Conservation (phyloP, 495 filamentous ascomycete species). For the Neurospora intermedia region DNA sequence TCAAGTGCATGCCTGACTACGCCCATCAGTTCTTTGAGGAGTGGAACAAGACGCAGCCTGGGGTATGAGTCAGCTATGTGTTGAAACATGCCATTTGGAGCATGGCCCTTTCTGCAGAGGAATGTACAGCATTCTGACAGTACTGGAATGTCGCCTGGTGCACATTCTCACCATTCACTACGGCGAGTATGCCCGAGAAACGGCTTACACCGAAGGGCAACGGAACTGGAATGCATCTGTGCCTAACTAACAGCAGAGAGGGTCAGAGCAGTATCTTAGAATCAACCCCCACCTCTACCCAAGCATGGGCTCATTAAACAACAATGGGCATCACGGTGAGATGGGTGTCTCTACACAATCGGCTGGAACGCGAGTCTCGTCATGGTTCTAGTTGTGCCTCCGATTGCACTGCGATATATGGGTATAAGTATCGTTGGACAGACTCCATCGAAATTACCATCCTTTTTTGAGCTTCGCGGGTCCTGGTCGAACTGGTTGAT, state of each 20-base stretch:
- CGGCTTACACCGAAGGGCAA: neutral
- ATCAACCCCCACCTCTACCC: neutral
- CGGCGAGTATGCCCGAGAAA: neutral
- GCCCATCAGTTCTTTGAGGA: slow-evolving; percentile 12
- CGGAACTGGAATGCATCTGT: neutral
- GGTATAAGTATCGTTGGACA: neutral
- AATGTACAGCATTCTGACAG: neutral
- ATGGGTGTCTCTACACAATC: neutral
- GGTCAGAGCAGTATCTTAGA: neutral
- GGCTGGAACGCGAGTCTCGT: neutral
- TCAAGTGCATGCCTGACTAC: slow-evolving; percentile 17
- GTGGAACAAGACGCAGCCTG: slow-evolving; percentile 18
- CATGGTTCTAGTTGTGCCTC: neutral
- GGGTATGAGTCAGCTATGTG: neutral
- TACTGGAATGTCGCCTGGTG: neutral
- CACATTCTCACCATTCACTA: neutral
- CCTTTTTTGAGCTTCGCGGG: neutral
- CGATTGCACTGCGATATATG: neutral
- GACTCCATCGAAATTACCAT: neutral
- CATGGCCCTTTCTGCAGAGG: neutral
- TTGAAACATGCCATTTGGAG: neutral
- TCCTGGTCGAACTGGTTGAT: neutral
- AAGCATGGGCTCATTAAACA: neutral
- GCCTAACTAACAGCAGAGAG: neutral
- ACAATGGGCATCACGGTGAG: neutral